Evolutionary conservation across 176 grass and related monocot species (phyloP), one percentile per base, ranked within the genome.

Genomic region (Carex pumila): DNA sequence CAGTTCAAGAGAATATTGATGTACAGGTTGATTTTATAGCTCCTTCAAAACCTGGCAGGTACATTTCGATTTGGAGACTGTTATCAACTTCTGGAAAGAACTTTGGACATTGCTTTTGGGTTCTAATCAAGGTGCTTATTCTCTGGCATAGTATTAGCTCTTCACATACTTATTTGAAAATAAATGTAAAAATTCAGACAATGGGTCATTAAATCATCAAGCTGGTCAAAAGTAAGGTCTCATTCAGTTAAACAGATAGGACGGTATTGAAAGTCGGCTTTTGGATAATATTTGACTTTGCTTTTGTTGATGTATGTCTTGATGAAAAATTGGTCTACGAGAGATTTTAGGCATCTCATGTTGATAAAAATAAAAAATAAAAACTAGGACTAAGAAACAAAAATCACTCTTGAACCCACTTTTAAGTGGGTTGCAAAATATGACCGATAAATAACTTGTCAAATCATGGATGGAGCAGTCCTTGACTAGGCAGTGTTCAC

Each of bases 91-190:
- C 87, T 45, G 89, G 91, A 49, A 69, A 82, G 71, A 89, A 68
- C 13, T 98, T 95, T 83, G 96, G 96, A 32, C 91, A 95, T 70
- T 83, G 2, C 68, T 78, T 95, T 81, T 98, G 93, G 93, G 93
- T 95, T 87, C 70, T 88, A 81, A 93, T 98, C 69, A 67, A 90
- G 93, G 96, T 98, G 39, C 3, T 7, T 81, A 65, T 29, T 79
- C 49, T 12, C 50, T 84, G 34, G 17, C 6, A 12, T 45, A 21
- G 32, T 71, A 47, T 69, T 18, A 69, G 15, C 32, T 69, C 65
- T 69, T 39, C 7, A 17, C 30, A 66, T 66, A 66, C 13, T 69
- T 69, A 7, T 69, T 36, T 39, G 65, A 39, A 69, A 15, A 18
- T 15, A 69, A 69, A 18, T 71, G 45, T 17, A 70, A 6, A 18